Conservation (phyloP, 169 alveolate species). For the Plasmodium reichenowi region DNA sequence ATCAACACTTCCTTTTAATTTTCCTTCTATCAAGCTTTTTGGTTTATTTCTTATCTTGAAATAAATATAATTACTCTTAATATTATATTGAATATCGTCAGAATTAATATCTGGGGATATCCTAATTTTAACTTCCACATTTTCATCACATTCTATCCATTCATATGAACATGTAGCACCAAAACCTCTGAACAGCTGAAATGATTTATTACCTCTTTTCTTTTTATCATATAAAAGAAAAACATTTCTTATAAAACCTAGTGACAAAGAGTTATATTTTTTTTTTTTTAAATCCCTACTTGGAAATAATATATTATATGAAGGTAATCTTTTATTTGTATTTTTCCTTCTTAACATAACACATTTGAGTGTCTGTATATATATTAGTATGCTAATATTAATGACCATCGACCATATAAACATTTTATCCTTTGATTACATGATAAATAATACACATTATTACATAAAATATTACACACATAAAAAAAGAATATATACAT, state of each 20-base stretch:
- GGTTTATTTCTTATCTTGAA: slow-evolving; percentile 63
- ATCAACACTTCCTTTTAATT: slow-evolving; percentile 58
- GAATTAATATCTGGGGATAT: slow-evolving; percentile 36
- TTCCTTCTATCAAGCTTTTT: slow-evolving; percentile 66
- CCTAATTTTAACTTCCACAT: slow-evolving; percentile 44
- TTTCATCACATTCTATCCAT: slow-evolving; percentile 64
- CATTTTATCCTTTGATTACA: no score
- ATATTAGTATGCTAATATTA: no score
- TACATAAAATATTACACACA: no score
- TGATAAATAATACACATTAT: no score
- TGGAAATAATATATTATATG: background rate
- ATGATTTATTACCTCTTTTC: background rate
- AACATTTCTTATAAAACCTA: slow-evolving; percentile 4
- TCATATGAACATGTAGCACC: slow-evolving; percentile 71
- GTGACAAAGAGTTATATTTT: background rate
- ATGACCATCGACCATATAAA: no score
- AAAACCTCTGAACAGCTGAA: slow-evolving; percentile 20
- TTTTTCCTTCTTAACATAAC: no score
- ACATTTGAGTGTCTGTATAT: no score
- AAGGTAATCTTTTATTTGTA: no score
- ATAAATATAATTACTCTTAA: slow-evolving; percentile 40
- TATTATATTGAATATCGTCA: slow-evolving; percentile 44
- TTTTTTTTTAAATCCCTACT: background rate
- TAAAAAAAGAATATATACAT: no score
- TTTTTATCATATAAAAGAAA: slow-evolving; percentile 6